Evolutionary conservation across 805 yeast species (phyloP), one percentile per base, ranked within the genome.

Genomic region (Blastobotrys terrestris): DNA sequence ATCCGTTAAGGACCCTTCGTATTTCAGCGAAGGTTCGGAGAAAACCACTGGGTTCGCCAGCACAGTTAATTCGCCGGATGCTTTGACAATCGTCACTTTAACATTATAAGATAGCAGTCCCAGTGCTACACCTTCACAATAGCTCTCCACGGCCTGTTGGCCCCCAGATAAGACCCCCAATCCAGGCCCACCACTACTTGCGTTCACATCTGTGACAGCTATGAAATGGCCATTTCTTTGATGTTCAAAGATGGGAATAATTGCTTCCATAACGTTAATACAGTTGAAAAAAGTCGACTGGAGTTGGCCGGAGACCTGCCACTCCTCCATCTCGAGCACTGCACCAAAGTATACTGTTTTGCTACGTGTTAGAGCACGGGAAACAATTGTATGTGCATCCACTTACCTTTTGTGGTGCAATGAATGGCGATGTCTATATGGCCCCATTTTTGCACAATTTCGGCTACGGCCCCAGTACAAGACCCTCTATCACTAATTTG

Each of bases 121-220:
- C 41, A 62, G 55, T 5, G 69, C 67, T 20, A 67, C 56, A 13
- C 65, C 60, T 51, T 67, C 70, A 7, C 56, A 48, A 50, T 63
- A 66, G n/a, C 70, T 69, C 52, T 67, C 70, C 16, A 67, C 50
- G 2, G 67, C 68, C 39, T 63, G 64, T 19, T 56, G 53, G 13
- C 68, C 67, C 11, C 66, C 53, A 4, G 65, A 53, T 35, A 58
- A 41, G 14, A 63, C 53, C 3, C 67, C 63, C 39, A 67, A 46
- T 2, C 56, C 35, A 1, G 70, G 69, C 21, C 64, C 64, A 20
- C 65, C 68, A 44, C 62, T 49, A 13, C 54, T 54, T 1, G 66
- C 70, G 35, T 47, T 52, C 35, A 58, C 39, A 45, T 60, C 63
- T 19, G 67, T 61, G 21, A 67, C 53, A 39, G 59, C 57, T 21